Percentiles rank a stretch among this genome's conserved stretches.
These are phyloP conservation scores for Triticum timopheevii DNA, from an alignment of 176 grass and related monocot species.

Conservation along the genomic window DNA sequence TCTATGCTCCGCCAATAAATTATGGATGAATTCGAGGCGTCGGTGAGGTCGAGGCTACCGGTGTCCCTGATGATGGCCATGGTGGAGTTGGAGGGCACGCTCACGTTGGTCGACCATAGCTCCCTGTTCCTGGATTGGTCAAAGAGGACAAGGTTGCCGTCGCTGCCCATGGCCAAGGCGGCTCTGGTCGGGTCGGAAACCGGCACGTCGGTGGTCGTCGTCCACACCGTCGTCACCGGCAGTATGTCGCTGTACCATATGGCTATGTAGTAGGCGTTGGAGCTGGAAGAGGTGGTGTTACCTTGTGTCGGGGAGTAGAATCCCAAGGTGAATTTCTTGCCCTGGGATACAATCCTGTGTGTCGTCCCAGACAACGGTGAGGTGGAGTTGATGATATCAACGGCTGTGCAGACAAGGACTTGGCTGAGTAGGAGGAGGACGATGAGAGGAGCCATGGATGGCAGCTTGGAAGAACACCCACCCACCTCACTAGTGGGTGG, in stretches of 20 bases:
- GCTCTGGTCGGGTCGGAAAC: conserved; percentile 41
- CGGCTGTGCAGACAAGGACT: conserved; percentile 24
- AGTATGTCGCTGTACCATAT: conserved; percentile 78
- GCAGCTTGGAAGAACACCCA: conserved; percentile 18
- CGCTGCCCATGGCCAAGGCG: conserved; percentile 39
- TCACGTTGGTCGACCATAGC: conserved; percentile 70
- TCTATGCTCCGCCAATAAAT: conserved; percentile 78
- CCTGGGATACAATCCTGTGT: conserved; percentile 58
- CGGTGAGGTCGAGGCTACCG: conserved; percentile 64
- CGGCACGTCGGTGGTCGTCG: conserved; percentile 49
- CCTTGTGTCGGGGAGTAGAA: conserved; percentile 50
- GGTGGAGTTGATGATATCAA: conserved; percentile 57
- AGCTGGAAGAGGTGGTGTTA: conserved; percentile 27
- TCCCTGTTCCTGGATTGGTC: conserved; percentile 37
- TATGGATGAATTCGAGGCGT: conserved; percentile 49
- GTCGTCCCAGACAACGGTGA: conserved; percentile 37
- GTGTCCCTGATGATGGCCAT: conserved; percentile 49
- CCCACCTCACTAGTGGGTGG: not conserved
- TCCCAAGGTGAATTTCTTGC: conserved; percentile 51
- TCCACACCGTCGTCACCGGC: conserved; percentile 49
- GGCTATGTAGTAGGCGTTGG: conserved; percentile 45
- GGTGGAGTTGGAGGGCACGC: conserved; percentile 35
- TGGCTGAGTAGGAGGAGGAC: conserved; percentile 37
- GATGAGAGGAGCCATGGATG: conserved; percentile 34
- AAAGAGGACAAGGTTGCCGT: conserved; percentile 79